Evolutionary conservation across 768 basidiomycete species (phyloP), one percentile per base, ranked within the genome.

Genomic region (Auriculariales sp.): DNA sequence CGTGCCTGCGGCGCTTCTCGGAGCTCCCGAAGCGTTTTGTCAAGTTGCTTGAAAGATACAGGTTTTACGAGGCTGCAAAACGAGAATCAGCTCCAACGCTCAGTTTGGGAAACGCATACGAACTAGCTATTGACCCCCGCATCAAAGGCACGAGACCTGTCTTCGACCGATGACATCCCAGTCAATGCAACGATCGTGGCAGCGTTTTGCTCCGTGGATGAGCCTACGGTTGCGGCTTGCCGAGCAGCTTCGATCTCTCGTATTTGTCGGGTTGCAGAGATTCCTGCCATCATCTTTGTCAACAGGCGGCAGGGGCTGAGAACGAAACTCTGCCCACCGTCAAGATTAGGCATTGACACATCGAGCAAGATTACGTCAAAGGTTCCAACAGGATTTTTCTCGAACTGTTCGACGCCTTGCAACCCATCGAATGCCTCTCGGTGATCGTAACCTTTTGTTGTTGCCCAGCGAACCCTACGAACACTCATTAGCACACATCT

Each of bases 111-210:
- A 28, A 39, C 24, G 19, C 7, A 4, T 10, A 79, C 88, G 55
- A 59, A 93, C 90, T 94, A 94, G 67, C 93, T 92, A 55, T 95
- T 88, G 47, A 97, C 90, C 0, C 93, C 93, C 47, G 86, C 87
- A 39, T 87, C 82, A 54, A 94, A 94, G 1, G 93, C 93, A 56
- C 78, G 74, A 22, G 87, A 74, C 62, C 93, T 94, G 62, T 97
- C 90, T 60, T 95, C 93, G 3, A 86, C 64, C 6, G 92, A 89
- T 15, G 93, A 93, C 79, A 90, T 83, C 19, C 93, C 93, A 1
- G 92, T 95, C 51, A 97, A 67, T 3, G 92, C 93, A 42, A 95
- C 69, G 47, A 95, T 92, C 51, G 62, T 67, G 3, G 51, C 32
- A 12, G 15, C 29, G 25, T 35, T 50, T 48, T 33, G 48, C 79